Evolutionary conservation across 805 yeast species (phyloP).

Genomic region (Spathaspora gorwiae): DNA sequence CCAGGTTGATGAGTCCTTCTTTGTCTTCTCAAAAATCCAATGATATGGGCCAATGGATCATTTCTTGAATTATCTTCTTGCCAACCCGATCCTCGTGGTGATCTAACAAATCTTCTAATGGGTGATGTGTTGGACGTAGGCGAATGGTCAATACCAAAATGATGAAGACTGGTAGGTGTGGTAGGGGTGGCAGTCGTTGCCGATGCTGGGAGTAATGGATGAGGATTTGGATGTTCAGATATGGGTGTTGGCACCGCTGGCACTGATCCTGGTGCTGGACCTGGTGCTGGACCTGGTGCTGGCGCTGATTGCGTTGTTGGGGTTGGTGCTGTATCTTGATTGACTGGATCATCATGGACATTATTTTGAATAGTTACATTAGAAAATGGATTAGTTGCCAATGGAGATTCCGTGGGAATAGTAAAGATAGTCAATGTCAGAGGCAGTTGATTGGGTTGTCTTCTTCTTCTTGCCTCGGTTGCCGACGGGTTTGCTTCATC

Average conservation of each 20-base stretch:
- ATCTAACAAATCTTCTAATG: slow-evolving; percentile 2
- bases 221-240: not conserved
- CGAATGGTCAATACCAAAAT: not conserved
- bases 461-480: slow-evolving; percentile 1
- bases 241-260: not conserved
- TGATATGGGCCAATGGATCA: slow-evolving; percentile 4
- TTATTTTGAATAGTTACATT: slow-evolving; percentile 7
- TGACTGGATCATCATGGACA: not conserved
- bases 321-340: slow-evolving; percentile 2
- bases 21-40: slow-evolving; percentile 7
- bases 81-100: not conserved
- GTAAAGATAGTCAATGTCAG: slow-evolving; percentile 25
- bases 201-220: not conserved
- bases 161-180: not conserved
- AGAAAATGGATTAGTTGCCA: slow-evolving; percentile 23
- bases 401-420: slow-evolving; percentile 15
- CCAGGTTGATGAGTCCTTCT: slow-evolving; percentile 1
- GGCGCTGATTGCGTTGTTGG: not conserved
- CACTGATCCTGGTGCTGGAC: not conserved
- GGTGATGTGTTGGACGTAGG: not conserved
- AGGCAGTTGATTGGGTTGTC: not conserved
- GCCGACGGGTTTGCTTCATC: not conserved
- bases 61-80: not conserved
- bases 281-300: no score
- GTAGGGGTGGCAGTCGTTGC: not conserved